These are phyloP conservation scores for Chytridiales sp. DNA, from an alignment of 371 early-diverging fungal genomes.

Conservation along the genomic window DNA sequence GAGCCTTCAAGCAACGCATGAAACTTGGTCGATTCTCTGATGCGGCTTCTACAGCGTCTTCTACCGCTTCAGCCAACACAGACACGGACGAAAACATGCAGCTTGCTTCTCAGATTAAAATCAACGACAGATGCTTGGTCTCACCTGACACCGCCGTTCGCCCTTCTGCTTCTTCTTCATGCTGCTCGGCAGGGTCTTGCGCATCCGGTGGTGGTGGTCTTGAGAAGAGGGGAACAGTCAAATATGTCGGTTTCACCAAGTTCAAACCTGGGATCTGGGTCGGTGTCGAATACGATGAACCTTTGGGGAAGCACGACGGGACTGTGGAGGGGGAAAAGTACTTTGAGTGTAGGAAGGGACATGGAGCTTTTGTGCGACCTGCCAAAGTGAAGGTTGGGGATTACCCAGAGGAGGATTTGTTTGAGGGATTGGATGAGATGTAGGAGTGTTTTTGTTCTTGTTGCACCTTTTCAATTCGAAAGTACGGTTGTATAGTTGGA, in stretches of 20 bases:
- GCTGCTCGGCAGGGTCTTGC: too few species aligned
- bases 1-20: slow-evolving; percentile 85
- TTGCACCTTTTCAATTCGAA: too few species aligned
- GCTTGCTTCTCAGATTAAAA: slow-evolving; percentile 56
- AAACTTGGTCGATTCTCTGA: slow-evolving; percentile 84
- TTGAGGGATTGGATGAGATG: too few species aligned
- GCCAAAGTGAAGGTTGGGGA: slow-evolving; percentile 84
- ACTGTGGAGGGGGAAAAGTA: slow-evolving; percentile 75
- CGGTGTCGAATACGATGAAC: slow-evolving; percentile 95
- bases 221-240: slow-evolving; percentile 73
- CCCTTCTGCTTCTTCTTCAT: too few species aligned
- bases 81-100: slow-evolving; percentile 40
- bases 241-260: slow-evolving; percentile 72
- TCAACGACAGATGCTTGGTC: slow-evolving; percentile 88
- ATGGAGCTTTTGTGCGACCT: slow-evolving; percentile 89
- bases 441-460: too few species aligned
- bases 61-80: slow-evolving; percentile 9
- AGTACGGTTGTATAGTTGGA: too few species aligned
- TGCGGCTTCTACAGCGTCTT: slow-evolving; percentile 11
- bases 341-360: slow-evolving; percentile 69
- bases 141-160: slow-evolving; percentile 33
- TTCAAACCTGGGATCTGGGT: slow-evolving; percentile 91
- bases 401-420: slow-evolving; percentile 69
- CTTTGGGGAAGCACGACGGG: slow-evolving; percentile 93
- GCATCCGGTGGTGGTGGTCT: slow-evolving; percentile 47